phyloP scores from a whole-genome alignment of 192 early-diverging fungal species.

The Coemansia sp. region DNA sequence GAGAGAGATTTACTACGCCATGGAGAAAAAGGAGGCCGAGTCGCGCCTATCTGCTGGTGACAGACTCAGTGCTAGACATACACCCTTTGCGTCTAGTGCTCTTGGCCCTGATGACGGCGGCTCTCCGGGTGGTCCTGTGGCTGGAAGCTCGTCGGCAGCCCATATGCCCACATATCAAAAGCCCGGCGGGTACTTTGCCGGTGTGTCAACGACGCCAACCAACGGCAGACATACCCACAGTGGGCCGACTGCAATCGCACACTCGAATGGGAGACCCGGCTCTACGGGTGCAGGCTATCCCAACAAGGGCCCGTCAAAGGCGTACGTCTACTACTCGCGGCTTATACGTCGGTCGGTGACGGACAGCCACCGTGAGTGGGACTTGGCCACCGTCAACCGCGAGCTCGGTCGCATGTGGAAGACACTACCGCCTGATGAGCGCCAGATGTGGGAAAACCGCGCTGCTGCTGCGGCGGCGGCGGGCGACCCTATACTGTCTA shows the following conservation, averaged over 20 bases:
- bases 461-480: slow-evolving; percentile 19
- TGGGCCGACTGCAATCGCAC: slow-evolving; percentile 7
- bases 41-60: slow-evolving; percentile 23
- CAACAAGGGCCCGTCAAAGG: slow-evolving; percentile 57
- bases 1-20: slow-evolving; percentile 38
- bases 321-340: slow-evolving; percentile 54
- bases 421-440: slow-evolving; percentile 37
- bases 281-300: slow-evolving; percentile 28
- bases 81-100: background rate
- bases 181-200: slow-evolving; percentile 32
- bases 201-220: slow-evolving; percentile 5
- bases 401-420: slow-evolving; percentile 59
- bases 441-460: slow-evolving; percentile 48
- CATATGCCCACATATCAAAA: slow-evolving; percentile 19
- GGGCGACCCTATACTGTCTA: slow-evolving; percentile 30
- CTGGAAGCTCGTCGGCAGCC: background rate
- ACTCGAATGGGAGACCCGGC: slow-evolving; percentile 15
- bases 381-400: slow-evolving; percentile 53
- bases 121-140: background rate
- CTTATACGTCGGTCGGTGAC: slow-evolving; percentile 45
- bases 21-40: slow-evolving; percentile 51
- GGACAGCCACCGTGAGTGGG: slow-evolving; percentile 47
- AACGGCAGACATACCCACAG: slow-evolving; percentile 7
- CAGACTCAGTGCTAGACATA: background rate
- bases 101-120: background rate